phyloP scores from a whole-genome alignment of 148 eudicot species.

The Limonium bicolor region DNA sequence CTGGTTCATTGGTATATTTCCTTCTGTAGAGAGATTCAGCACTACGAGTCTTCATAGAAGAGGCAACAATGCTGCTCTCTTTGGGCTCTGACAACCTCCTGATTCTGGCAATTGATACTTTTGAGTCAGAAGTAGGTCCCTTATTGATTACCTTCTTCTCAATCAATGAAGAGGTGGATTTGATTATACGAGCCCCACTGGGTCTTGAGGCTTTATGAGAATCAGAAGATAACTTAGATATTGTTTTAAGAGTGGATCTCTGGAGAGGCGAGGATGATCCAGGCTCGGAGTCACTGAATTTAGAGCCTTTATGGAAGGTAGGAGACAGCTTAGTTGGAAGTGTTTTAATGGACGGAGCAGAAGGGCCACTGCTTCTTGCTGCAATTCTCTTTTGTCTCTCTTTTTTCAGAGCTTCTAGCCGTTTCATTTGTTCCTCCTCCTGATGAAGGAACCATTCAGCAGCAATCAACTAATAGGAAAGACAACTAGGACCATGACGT shows the following conservation, averaged over 20 bases:
- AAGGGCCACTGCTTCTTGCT: constrained; percentile 39
- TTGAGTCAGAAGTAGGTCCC: constrained; percentile 41
- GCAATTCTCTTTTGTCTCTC: constrained; percentile 97
- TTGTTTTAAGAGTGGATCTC: constrained; percentile 59
- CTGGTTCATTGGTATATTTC: constrained; percentile 27
- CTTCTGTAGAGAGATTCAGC: constrained; percentile 37
- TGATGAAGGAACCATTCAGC: no score
- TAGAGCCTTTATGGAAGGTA: constrained; percentile 53
- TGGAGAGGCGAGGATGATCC: constrained; percentile 90
- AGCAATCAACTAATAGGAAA: no score
- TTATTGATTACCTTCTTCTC: constrained; percentile 34
- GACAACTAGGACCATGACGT: no score
- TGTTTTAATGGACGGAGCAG: constrained; percentile 37
- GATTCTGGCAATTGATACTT: constrained; percentile 54
- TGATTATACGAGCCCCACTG: constrained; percentile 44
- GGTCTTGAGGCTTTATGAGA: constrained; percentile 37
- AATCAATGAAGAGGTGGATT: constrained; percentile 61
- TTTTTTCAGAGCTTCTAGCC: constrained; percentile 64
- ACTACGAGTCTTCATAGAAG: constrained; percentile 31
- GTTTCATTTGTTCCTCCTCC: constrained; percentile 74
- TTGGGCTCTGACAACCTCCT: constrained; percentile 95
- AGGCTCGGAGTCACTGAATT: constrained; percentile 83
- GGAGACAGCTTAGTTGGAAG: constrained; percentile 52
- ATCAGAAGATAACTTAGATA: constrained; percentile 32
- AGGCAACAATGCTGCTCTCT: constrained; percentile 19